Evolutionary conservation across 352 stramenopile genomes (phyloP).

Genomic region (Phytophthora pistaciae): DNA sequence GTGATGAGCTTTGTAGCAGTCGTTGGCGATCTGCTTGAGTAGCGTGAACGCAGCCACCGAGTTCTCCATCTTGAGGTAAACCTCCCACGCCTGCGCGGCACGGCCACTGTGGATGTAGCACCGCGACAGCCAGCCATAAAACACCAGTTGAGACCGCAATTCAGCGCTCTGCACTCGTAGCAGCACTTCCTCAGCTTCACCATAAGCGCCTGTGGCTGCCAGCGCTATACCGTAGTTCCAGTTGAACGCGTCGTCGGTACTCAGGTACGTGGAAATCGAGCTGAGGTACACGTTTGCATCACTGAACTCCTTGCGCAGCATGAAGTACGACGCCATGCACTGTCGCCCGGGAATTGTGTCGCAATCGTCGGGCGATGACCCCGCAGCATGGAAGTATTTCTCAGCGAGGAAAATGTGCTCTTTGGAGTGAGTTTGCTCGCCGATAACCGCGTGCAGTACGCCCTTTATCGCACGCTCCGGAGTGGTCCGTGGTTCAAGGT

Average conservation of each 20-base stretch:
- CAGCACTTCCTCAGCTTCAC: conserved; percentile 66
- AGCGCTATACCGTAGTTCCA: conserved; percentile 82
- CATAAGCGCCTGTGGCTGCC: conserved; percentile 51
- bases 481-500: conserved; percentile 51
- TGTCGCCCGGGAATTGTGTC: conserved; percentile 80
- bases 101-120: conserved; percentile 53
- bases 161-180: conserved; percentile 49
- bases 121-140: conserved; percentile 66
- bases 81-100: conserved; percentile 62
- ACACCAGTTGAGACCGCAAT: conserved; percentile 43
- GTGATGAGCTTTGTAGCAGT: conserved; percentile 66
- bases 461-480: conserved; percentile 65
- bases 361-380: conserved; percentile 49
- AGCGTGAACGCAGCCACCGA: conserved; percentile 52
- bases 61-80: conserved; percentile 72
- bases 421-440: conserved; percentile 64
- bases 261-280: conserved; percentile 69
- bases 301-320: conserved; percentile 71
- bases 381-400: conserved; percentile 72
- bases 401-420: conserved; percentile 81
- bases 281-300: conserved; percentile 78
- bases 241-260: conserved; percentile 72
- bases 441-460: conserved; percentile 68
- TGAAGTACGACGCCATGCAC: conserved; percentile 75
- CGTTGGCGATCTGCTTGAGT: conserved; percentile 75